Evolutionary conservation across 2,329 filamentous ascomycete species (phyloP).

Genomic region (Metarhizium rileyi): DNA sequence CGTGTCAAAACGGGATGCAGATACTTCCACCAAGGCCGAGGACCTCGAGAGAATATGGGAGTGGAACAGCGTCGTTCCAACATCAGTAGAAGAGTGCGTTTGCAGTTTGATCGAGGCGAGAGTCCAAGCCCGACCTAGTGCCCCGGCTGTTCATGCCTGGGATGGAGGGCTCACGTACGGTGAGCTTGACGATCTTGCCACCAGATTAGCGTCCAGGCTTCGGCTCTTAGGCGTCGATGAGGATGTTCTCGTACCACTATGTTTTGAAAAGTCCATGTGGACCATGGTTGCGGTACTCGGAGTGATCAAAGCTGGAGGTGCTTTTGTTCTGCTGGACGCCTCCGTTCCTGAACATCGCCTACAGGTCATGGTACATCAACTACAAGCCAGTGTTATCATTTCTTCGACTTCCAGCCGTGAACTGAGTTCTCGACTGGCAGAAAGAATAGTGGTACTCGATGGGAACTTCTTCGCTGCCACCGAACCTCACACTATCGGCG

Average conservation of each 20-base stretch:
- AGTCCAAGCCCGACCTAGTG: constrained; percentile 7
- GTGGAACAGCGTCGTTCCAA: not conserved
- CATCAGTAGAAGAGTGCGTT: not conserved
- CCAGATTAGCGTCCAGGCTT: constrained; percentile 1
- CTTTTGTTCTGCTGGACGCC: constrained; percentile 17
- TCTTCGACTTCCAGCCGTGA: constrained; percentile 1
- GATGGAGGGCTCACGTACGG: constrained; percentile 21
- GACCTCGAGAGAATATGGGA: not conserved
- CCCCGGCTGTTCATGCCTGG: constrained; percentile 21
- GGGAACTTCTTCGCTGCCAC: not conserved
- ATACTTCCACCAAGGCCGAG: not conserved
- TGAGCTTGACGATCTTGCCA: constrained; percentile 15
- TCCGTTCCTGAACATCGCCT: constrained; percentile 12
- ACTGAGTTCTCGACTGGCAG: not conserved
- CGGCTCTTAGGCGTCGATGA: not conserved
- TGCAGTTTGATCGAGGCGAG: not conserved
- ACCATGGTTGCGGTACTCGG: constrained; percentile 15
- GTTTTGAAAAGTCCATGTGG: constrained; percentile 18
- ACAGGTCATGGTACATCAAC: constrained; percentile 8
- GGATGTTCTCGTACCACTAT: constrained; percentile 14
- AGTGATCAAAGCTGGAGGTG: constrained; percentile 18
- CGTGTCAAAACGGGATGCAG: not conserved
- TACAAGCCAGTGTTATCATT: constrained; percentile 4
- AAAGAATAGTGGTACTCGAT: not conserved
- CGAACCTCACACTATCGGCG: not conserved